Percentiles rank a stretch among this genome's conserved stretches.
Conservation (phyloP, 139 green algal species). For the Microglena sp. region DNA sequence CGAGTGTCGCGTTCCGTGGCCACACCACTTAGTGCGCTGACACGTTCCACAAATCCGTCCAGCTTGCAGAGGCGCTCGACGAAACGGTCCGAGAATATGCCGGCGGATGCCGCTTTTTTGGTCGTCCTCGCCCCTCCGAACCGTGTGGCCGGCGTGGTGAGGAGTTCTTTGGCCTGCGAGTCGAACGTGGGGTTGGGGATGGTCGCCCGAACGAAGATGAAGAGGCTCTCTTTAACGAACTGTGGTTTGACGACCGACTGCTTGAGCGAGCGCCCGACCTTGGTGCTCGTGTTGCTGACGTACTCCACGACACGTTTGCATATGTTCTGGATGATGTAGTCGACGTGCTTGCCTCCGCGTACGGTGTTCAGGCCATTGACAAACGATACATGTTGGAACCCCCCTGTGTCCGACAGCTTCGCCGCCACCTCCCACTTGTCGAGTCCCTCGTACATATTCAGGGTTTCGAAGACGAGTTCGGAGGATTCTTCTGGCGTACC, state of each 20-base stretch:
- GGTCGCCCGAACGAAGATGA: conserved; percentile 48
- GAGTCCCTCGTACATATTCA: no score
- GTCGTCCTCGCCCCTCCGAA: conserved; percentile 32
- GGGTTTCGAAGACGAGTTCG: no score
- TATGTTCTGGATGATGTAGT: conserved; percentile 32
- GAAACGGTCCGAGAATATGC: conserved; percentile 34
- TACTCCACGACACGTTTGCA: not conserved
- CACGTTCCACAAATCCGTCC: conserved; percentile 30
- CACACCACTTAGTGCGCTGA: conserved; percentile 26
- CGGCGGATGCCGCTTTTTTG: no score
- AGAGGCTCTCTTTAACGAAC: conserved; percentile 47
- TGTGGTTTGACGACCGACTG: conserved; percentile 1
- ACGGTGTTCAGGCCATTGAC: conserved; percentile 52
- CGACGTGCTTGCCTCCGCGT: conserved; percentile 50
- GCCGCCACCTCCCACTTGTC: conserved; percentile 34
- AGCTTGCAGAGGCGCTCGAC: conserved; percentile 26
- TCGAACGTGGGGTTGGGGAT: conserved; percentile 58
- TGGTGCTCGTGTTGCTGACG: conserved; percentile 1
- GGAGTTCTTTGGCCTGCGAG: conserved; percentile 46
- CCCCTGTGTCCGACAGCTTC: not conserved
- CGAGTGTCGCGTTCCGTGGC: conserved; percentile 39
- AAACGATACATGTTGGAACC: conserved; percentile 45
- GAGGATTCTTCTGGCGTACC: no score
- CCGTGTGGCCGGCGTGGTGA: conserved; percentile 29
- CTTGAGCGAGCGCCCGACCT: no score